Evolutionary conservation across 805 yeast genomes (phyloP).

Genomic region (Cyberlindnera sargentensis): DNA sequence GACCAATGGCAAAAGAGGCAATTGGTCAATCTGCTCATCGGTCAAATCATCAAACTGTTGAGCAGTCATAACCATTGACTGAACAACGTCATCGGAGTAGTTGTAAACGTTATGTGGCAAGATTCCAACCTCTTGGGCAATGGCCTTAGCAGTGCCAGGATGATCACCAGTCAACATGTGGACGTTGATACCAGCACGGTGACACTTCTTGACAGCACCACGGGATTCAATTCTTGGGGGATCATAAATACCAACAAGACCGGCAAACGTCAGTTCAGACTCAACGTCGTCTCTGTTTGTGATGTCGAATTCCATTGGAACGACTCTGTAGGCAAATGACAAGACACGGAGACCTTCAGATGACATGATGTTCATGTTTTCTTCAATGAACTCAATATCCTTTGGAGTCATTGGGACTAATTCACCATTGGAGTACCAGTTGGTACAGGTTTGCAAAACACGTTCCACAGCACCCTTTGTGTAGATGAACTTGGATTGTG

Average conservation of each 20-base stretch:
- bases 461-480: slow-evolving; percentile 79
- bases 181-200: slow-evolving; percentile 68
- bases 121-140: slow-evolving; percentile 80
- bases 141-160: slow-evolving; percentile 70
- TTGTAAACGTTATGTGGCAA: slow-evolving; percentile 54
- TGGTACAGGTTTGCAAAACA: slow-evolving; percentile 46
- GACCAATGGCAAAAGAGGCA: slow-evolving; percentile 66
- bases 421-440: slow-evolving; percentile 39
- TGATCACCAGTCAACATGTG: slow-evolving; percentile 83
- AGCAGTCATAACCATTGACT: slow-evolving; percentile 72
- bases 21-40: slow-evolving; percentile 53
- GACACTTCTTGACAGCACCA: slow-evolving; percentile 58
- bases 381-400: slow-evolving; percentile 37
- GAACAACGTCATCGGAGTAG: slow-evolving; percentile 48
- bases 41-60: slow-evolving; percentile 56
- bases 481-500: slow-evolving; percentile 29
- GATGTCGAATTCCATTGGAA: slow-evolving; percentile 24
- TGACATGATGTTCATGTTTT: slow-evolving; percentile 52
- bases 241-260: slow-evolving; percentile 72
- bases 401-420: slow-evolving; percentile 32
- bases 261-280: slow-evolving; percentile 46
- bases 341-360: slow-evolving; percentile 64
- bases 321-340: slow-evolving; percentile 51
- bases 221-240: slow-evolving; percentile 75
- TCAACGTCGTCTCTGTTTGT: slow-evolving; percentile 44